phyloP scores from a whole-genome alignment of 208 protist genomes.

The Trypanosoma cruzi region DNA sequence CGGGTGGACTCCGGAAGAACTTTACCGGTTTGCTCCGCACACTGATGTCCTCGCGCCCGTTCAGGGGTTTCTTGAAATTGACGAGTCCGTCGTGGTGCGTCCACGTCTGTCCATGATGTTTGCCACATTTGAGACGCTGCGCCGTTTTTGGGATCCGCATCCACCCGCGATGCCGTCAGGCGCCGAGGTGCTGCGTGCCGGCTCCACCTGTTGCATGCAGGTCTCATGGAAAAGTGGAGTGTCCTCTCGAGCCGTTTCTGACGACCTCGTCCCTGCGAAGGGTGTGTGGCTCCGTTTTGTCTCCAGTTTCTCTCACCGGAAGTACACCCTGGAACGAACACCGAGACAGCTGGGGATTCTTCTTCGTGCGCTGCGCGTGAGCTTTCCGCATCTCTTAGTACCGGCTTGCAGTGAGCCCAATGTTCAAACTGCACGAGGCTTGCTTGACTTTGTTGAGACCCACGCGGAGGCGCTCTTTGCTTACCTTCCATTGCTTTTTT shows the following conservation, averaged over 20 bases:
- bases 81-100: constrained; percentile 1
- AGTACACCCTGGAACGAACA: constrained; percentile 35
- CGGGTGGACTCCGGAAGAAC: constrained; percentile 26
- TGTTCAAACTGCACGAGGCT: constrained; percentile 13
- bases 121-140: constrained; percentile 24
- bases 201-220: constrained; percentile 13
- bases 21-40: constrained; percentile 14
- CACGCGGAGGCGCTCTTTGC: constrained; percentile 27
- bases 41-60: constrained; percentile 5
- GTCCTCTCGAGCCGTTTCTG: neutral
- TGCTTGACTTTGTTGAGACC: constrained; percentile 31
- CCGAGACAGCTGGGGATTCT: constrained; percentile 30
- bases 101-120: constrained; percentile 17
- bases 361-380: constrained; percentile 33
- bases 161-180: neutral
- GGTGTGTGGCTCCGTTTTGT: constrained; percentile 22
- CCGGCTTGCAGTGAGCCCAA: constrained; percentile 17
- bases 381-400: constrained; percentile 52
- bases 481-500: constrained; percentile 44
- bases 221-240: constrained; percentile 4
- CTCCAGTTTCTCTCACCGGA: constrained; percentile 22
- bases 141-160: constrained; percentile 19
- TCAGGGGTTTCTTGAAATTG: constrained; percentile 4
- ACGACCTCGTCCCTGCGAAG: neutral
- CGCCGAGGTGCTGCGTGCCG: constrained; percentile 10